phyloP scores from a whole-genome alignment of 2,329 filamentous ascomycete species.

The Colletotrichum scovillei region DNA sequence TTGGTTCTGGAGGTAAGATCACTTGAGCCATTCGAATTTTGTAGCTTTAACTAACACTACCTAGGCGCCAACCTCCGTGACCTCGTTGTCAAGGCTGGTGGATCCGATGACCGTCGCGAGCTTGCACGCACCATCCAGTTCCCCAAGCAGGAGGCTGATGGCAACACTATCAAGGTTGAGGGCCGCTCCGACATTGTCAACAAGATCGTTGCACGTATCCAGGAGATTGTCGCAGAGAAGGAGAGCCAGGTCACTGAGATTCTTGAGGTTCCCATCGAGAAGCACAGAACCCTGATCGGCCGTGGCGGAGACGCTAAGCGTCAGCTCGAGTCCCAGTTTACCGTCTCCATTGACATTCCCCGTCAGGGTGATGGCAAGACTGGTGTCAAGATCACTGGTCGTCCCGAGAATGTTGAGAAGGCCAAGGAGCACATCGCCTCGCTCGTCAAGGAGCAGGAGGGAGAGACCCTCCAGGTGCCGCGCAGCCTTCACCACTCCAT shows the following conservation, averaged over 20 bases:
- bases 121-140: conserved; percentile 94
- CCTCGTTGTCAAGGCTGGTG: conserved; percentile 88
- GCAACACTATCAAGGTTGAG: conserved; percentile 87
- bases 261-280: conserved; percentile 86
- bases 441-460: conserved; percentile 86
- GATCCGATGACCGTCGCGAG: conserved; percentile 85
- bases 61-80: conserved; percentile 86
- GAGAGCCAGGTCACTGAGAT: conserved; percentile 84
- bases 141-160: conserved; percentile 86
- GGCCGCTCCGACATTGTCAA: conserved; percentile 87
- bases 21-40: neutral
- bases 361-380: conserved; percentile 87
- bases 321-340: conserved; percentile 86
- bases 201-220: conserved; percentile 85
- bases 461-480: conserved; percentile 88
- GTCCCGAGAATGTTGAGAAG: conserved; percentile 81
- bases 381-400: conserved; percentile 86
- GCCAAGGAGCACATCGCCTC: conserved; percentile 87
- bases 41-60: conserved; percentile 49
- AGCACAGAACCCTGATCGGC: conserved; percentile 92
- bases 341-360: conserved; percentile 89
- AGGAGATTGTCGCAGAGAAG: conserved; percentile 83
- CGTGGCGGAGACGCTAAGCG: conserved; percentile 90
- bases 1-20: conserved; percentile 85
- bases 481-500: conserved; percentile 85